phyloP scores from a whole-genome alignment of 352 stramenopile genomes.

The Pythium oligandrum region DNA sequence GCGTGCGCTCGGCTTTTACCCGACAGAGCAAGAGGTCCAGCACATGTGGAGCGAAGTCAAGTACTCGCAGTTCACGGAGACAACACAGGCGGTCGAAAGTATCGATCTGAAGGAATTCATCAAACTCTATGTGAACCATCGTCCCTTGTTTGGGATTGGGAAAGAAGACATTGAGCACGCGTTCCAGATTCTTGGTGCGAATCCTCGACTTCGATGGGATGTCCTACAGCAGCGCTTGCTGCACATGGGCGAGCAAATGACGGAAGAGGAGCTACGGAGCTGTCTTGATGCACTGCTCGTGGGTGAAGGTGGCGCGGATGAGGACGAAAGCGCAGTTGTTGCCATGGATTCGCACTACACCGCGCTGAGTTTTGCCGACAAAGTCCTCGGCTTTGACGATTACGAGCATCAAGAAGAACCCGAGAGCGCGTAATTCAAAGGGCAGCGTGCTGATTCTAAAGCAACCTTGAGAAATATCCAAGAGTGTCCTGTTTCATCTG shows the following conservation, averaged over 20 bases:
- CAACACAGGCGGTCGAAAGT: conserved; percentile 56
- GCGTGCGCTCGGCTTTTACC: conserved; percentile 90
- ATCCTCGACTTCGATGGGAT: conserved; percentile 48
- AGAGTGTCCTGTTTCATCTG: no score
- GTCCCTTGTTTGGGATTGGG: conserved; percentile 81
- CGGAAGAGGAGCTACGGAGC: conserved; percentile 72
- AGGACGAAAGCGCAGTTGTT: conserved; percentile 9
- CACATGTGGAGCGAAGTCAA: conserved; percentile 87
- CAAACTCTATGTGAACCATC: conserved; percentile 92
- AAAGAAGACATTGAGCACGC: conserved; percentile 77
- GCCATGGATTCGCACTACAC: conserved; percentile 49
- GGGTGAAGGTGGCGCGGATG: conserved; percentile 19
- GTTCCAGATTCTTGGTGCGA: conserved; percentile 45
- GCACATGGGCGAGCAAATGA: conserved; percentile 74
- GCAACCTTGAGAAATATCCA: no score
- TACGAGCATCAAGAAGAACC: conserved; percentile 37
- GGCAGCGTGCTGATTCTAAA: no score
- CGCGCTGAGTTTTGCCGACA: conserved; percentile 68
- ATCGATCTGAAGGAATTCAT: conserved; percentile 78
- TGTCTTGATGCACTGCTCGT: conserved; percentile 71
- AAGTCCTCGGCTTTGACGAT: conserved; percentile 88
- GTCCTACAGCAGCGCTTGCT: conserved; percentile 59
- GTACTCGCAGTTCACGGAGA: conserved; percentile 76
- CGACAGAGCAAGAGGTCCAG: conserved; percentile 87
- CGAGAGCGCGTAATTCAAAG: neutral